These are phyloP conservation scores for Bolboschoenus planiculmis DNA, from an alignment of 176 grass and related monocot genomes.

Conservation along the genomic window DNA sequence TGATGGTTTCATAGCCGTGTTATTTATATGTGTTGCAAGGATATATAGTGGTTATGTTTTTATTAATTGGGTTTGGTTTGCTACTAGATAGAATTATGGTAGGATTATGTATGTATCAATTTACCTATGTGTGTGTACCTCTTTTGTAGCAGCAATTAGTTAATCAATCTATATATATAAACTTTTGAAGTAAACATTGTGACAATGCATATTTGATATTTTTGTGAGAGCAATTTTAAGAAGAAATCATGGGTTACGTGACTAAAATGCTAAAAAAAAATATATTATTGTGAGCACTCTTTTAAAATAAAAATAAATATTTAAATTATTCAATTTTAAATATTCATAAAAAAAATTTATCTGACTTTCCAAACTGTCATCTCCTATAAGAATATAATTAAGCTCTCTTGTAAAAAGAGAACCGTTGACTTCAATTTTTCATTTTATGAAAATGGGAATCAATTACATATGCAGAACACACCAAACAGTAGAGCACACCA, in stretches of 20 bases:
- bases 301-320: no score
- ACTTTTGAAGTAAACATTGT: not conserved
- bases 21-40: conserved; percentile 18
- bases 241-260: not conserved
- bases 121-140: not conserved
- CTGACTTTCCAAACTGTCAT: no score
- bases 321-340: no score
- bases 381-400: no score
- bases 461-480: not conserved
- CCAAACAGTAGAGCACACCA: not conserved
- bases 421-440: not conserved
- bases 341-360: no score
- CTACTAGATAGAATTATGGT: not conserved
- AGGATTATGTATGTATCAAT: not conserved
- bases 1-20: conserved; percentile 1
- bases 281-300: not conserved
- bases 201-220: not conserved
- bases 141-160: not conserved
- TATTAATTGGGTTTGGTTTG: not conserved
- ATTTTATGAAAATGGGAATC: not conserved
- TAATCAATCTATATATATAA: not conserved
- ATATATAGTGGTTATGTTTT: conserved; percentile 8
- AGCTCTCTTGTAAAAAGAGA: not conserved
- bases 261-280: not conserved
- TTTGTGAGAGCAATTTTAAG: no score